A percentile compares a stretch with the other conserved stretches of the same genome.
Conservation (phyloP, 352 stramenopile species). For the Phytophthora idaei region DNA sequence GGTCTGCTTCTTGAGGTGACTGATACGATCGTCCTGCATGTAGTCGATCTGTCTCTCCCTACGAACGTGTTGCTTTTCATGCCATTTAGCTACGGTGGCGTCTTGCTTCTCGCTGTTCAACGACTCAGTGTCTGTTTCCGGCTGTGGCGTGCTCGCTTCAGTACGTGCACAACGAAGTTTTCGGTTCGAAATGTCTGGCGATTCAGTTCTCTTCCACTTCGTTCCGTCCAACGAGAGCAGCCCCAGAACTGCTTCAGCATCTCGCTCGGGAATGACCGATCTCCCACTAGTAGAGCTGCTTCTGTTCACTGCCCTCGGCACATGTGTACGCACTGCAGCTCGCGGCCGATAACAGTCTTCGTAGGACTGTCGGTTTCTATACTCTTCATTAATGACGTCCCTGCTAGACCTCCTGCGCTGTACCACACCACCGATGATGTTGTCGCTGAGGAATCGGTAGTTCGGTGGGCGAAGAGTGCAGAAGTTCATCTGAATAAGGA, state of each 20-base stretch:
- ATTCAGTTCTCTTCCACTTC: slow-evolving; percentile 10
- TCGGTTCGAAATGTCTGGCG: neutral
- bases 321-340: neutral
- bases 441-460: slow-evolving; percentile 14
- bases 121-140: slow-evolving; percentile 23
- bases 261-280: slow-evolving; percentile 9
- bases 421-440: slow-evolving; percentile 12
- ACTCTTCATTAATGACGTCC: neutral
- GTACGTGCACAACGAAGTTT: neutral
- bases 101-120: slow-evolving; percentile 18
- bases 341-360: neutral
- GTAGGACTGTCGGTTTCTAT: neutral
- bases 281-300: no score
- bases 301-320: neutral
- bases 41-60: neutral
- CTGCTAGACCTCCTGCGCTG: slow-evolving; percentile 6
- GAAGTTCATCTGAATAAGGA: slow-evolving; percentile 6
- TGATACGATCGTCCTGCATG: slow-evolving; percentile 6
- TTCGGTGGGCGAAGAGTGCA: slow-evolving; percentile 20
- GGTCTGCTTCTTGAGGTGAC: slow-evolving; percentile 15
- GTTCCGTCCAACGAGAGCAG: slow-evolving; percentile 11
- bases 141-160: slow-evolving; percentile 2
- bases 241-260: slow-evolving; percentile 15
- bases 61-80: neutral
- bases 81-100: neutral